phyloP scores from a whole-genome alignment of 441 rosid species.

The Brassica hybrid region DNA sequence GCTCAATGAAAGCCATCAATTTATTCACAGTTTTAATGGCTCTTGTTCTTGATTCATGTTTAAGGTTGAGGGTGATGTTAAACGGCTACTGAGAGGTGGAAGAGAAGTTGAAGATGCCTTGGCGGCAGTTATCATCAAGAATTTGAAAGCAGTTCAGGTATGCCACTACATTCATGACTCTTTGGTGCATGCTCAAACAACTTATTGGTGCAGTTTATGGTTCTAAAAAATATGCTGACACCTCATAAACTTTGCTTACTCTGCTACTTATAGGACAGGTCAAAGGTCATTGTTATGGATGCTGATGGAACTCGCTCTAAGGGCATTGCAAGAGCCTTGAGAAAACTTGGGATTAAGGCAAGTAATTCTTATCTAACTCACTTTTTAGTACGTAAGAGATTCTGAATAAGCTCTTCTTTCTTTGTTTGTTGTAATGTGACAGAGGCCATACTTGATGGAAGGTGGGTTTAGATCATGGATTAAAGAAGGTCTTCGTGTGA shows the following conservation, averaged over 20 bases:
- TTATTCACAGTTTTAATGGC: slow-evolving; percentile 35
- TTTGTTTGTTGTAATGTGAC: not conserved
- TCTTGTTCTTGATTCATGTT: slow-evolving; percentile 37
- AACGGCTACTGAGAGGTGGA: slow-evolving; percentile 71
- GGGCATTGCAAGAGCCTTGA: slow-evolving; percentile 92
- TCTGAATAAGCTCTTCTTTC: no score
- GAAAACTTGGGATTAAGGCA: slow-evolving; percentile 86
- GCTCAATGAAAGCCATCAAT: not conserved
- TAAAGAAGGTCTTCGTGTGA: slow-evolving; percentile 73
- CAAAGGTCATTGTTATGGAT: slow-evolving; percentile 94
- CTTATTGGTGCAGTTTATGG: not conserved
- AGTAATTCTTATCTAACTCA: slow-evolving; percentile 35
- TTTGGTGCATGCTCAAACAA: slow-evolving; percentile 24
- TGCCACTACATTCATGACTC: slow-evolving; percentile 25
- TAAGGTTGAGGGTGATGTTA: slow-evolving; percentile 68
- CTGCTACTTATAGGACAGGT: slow-evolving; percentile 89
- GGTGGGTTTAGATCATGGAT: slow-evolving; percentile 94
- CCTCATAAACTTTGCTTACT: slow-evolving; percentile 45
- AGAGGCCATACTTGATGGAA: slow-evolving; percentile 80
- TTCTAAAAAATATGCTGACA: slow-evolving; percentile 31
- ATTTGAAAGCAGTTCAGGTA: slow-evolving; percentile 84
- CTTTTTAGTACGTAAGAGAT: not conserved
- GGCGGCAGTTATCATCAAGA: slow-evolving; percentile 73
- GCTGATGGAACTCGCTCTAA: slow-evolving; percentile 85
- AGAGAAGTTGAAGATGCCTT: slow-evolving; percentile 72